Conservation (phyloP, 2,329 filamentous ascomycete species). For the Alternaria gaisen region DNA sequence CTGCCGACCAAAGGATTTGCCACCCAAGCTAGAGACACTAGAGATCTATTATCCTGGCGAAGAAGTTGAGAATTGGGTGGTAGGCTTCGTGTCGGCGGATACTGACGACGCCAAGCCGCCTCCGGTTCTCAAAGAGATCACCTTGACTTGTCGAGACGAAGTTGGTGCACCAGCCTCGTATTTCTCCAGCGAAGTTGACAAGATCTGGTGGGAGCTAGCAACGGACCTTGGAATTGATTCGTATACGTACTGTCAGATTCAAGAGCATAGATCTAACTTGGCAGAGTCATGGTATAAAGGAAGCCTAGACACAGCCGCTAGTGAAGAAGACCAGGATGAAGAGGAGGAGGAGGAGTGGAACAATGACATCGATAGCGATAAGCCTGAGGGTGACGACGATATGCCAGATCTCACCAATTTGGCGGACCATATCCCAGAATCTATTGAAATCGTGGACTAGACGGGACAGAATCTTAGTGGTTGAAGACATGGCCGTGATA, state of each 20-base stretch:
- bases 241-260: constrained; percentile 19
- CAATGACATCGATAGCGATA: constrained; percentile 4
- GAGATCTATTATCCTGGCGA: constrained; percentile 26
- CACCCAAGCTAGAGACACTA: constrained; percentile 24
- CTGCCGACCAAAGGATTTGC: constrained; percentile 19
- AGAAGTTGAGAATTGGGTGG: constrained; percentile 18
- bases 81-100: not conserved
- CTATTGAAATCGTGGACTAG: not conserved
- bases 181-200: constrained; percentile 14
- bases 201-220: constrained; percentile 19
- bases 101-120: not conserved
- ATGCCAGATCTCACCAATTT: not conserved
- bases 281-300: constrained; percentile 11
- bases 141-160: constrained; percentile 25
- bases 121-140: constrained; percentile 13
- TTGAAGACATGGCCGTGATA: not conserved
- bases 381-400: not conserved
- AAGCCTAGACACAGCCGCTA: not conserved
- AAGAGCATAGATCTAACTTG: constrained; percentile 11
- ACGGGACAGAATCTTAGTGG: not conserved
- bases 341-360: not conserved
- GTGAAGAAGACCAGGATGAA: not conserved
- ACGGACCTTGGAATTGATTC: constrained; percentile 9
- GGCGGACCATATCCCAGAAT: not conserved
- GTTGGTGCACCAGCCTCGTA: constrained; percentile 11